Evolutionary conservation across 2,329 filamentous ascomycete genomes (phyloP), one percentile per base, ranked within the genome.

Genomic region (Talaromyces sp.): DNA sequence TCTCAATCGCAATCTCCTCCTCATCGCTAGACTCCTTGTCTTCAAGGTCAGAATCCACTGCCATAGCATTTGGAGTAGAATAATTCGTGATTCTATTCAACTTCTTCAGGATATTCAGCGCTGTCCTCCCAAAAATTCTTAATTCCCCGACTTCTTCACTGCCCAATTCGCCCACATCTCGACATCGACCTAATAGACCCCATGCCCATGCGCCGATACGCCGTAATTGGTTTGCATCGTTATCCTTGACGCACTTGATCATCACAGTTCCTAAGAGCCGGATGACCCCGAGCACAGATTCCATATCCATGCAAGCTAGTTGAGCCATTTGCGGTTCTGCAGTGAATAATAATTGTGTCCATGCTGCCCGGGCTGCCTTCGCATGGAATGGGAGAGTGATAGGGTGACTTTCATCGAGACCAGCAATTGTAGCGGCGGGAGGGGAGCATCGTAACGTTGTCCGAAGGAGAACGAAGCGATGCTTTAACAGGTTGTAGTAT

Each of bases 171-270:
- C 91, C 91, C 9, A 84, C 77, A 36, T 89, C 88, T 0, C 89
- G 86, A 59, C 93, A 80, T 58, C 85, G 82, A 2, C 89, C 90
- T 45, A 97, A 77, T 58, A 96, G 73, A 0, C 88, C 86, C 92
- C 91, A 97, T 3, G 89, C 78, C 93, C 93, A 97, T 15, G 85
- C 81, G 60, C 90, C 91, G 4, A 89, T 85, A 50, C 86, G 82
- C 65, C 83, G 81, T 25, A 84, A 78, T 31, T 91, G 77, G 31
- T 81, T 79, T 21, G 78, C 73, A n/a, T 81, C 82, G 52, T 80
- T 81, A 46, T 80, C 81, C 55, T 88, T 80, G 53, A 88, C 84
- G 60, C 84, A 84, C 54, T 84, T 84, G 17, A 81, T 79, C 28
- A 88, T 77, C n/a, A 89, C 66, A 9, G 73, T 70, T 36, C 75